Evolutionary conservation across 352 stramenopile species (phyloP), one percentile per base, ranked within the genome.

Genomic region (Pythium utonaiense): DNA sequence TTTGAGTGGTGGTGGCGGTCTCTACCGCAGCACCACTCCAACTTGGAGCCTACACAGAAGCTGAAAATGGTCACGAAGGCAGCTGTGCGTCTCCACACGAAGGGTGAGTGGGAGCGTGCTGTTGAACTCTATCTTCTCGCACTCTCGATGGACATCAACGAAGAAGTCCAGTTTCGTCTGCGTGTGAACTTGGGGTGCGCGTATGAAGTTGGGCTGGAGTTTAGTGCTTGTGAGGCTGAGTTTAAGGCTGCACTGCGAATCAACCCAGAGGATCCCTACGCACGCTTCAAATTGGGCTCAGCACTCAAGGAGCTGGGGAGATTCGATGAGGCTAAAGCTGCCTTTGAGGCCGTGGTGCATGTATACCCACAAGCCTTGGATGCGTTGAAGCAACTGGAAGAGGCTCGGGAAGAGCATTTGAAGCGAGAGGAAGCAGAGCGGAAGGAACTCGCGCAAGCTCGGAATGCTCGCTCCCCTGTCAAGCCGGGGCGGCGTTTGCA

Each of bases 1-100:
- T 91, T 91, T 56, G 78, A 90, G 53, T 93, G 83, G 83, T 93
- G 77, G 78, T 91, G 83, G 83, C 69, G 83, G 6, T 89, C 83
- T 24, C 66, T 93, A 0, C 83, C 83, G 12, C 70, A 76, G 41
- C 72, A 88, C 42, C 80, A 93, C 53, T 33, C 74, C 0, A 83
- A 56, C 47, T 60, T 93, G 12, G 76, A 88, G 44, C 78, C 77
- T 17, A 83, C 76, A 9, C 77, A 89, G 44, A 89, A 90, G 51
- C 67, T 93, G n/a, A 93, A 90, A 64, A 76, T 84, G 65, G 83
- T 93, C 28, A 88, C 80, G 6, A 88, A 86, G 59, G 80, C 80
- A n/a, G 83, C 83, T 1, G 75, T 93, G 28, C 63, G 74, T 6
- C 66, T 88, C 30, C 83, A 93, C 57, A 82, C 72, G 0, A 78